These are phyloP conservation scores for Tanacetum coccineum DNA, from an alignment of 129 eudicot species.

Conservation along the genomic window DNA sequence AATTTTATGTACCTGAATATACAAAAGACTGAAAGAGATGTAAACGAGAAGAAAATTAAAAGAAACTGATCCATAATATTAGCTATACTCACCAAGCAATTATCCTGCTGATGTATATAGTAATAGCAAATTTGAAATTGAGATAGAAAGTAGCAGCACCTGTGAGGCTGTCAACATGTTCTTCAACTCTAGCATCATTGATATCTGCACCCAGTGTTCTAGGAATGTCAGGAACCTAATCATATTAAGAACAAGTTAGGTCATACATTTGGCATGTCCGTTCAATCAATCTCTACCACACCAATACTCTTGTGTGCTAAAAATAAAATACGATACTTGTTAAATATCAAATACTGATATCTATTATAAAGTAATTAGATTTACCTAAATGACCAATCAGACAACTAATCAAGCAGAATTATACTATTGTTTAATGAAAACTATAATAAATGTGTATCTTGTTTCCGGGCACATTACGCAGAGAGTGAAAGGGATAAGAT, in stretches of 20 bases:
- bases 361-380: slow-evolving; percentile 4
- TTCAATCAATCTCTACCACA: slow-evolving; percentile 6
- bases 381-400: neutral
- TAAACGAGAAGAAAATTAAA: no score
- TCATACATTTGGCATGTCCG: neutral
- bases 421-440: neutral
- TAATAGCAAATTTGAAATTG: slow-evolving; percentile 9
- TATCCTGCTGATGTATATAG: slow-evolving; percentile 9
- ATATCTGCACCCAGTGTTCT: neutral
- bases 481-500: neutral
- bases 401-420: slow-evolving; percentile 9
- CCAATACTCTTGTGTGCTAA: neutral
- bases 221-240: slow-evolving; percentile 3
- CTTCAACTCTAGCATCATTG: slow-evolving; percentile 42
- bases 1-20: no score
- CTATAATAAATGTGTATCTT: neutral
- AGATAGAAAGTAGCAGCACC: slow-evolving; percentile 40
- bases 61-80: no score
- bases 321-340: neutral
- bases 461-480: neutral
- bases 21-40: no score
- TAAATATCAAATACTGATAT: neutral
- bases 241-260: no score
- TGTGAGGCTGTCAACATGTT: slow-evolving; percentile 61
- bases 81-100: no score